phyloP scores from a whole-genome alignment of 768 basidiomycete genomes.

The Exsudoporus frostii region DNA sequence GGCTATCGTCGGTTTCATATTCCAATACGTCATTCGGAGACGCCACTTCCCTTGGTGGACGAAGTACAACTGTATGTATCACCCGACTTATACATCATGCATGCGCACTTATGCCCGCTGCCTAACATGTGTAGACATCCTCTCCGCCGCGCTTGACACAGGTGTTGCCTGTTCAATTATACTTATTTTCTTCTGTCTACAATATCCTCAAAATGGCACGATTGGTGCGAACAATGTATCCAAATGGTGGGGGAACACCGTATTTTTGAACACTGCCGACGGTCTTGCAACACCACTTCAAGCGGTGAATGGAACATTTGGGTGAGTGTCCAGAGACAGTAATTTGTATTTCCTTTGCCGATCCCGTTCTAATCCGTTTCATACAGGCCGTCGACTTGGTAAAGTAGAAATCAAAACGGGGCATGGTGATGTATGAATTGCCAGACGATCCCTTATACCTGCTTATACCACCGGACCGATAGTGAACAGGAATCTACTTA shows the following conservation, averaged over 20 bases:
- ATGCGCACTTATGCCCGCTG: not conserved
- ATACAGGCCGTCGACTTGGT: conserved; percentile 18
- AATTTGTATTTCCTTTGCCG: too few relatives aligned
- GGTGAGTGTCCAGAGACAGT: conserved; percentile 16
- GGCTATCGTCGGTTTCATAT: conserved; percentile 63
- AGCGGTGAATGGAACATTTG: conserved; percentile 23
- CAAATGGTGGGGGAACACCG: conserved; percentile 69
- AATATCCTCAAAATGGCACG: conserved; percentile 58
- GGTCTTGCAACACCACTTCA: conserved; percentile 10
- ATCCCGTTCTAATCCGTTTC: not conserved
- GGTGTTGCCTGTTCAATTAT: conserved; percentile 61
- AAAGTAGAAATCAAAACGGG: not conserved
- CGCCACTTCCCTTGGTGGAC: conserved; percentile 70
- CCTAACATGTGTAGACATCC: conserved; percentile 41
- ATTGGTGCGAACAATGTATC: conserved; percentile 57
- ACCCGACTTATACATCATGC: conserved; percentile 7
- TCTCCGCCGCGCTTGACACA: conserved; percentile 70
- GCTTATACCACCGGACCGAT: not conserved
- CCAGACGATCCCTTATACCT: not conserved
- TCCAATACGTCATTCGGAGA: conserved; percentile 60
- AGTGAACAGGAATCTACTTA: not conserved
- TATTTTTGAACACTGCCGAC: conserved; percentile 33
- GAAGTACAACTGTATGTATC: conserved; percentile 42
- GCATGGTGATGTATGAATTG: not conserved
- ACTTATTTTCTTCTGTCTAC: conserved; percentile 57